Evolutionary conservation across 208 protist species (phyloP).

Genomic region (Balamuthia mandrillaris): DNA sequence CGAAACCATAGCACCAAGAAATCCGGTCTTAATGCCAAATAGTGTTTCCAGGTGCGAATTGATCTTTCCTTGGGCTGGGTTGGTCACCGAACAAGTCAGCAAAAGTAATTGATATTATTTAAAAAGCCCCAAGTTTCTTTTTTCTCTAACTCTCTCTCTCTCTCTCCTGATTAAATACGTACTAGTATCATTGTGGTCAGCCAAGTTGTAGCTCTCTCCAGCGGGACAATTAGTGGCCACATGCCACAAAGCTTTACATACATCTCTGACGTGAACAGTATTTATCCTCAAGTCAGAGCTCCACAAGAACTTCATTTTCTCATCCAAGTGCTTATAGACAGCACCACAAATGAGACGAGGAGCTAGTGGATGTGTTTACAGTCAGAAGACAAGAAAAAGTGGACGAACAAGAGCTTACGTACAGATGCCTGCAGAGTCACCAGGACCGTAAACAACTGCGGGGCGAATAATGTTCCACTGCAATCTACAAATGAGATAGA

Average conservation of each 20-base stretch:
- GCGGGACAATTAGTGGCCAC: conserved; percentile 53
- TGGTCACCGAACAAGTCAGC: not conserved
- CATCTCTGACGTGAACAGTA: conserved; percentile 88
- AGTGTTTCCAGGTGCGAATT: conserved; percentile 75
- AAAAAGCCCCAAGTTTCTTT: no score
- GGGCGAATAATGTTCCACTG: conserved; percentile 80
- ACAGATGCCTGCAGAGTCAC: conserved; percentile 78
- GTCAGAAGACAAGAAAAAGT: not conserved
- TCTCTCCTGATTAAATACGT: no score
- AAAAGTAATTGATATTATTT: not conserved
- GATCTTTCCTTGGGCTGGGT: conserved; percentile 72
- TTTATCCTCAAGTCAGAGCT: conserved; percentile 67
- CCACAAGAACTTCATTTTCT: conserved; percentile 87
- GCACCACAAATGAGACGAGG: conserved; percentile 81
- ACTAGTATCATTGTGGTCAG: conserved; percentile 83
- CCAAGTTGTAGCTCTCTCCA: conserved; percentile 80
- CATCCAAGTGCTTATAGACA: conserved; percentile 78
- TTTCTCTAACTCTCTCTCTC: no score
- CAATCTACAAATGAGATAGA: conserved; percentile 48
- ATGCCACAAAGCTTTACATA: conserved; percentile 77
- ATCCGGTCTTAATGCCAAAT: conserved; percentile 83
- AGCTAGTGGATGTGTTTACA: conserved; percentile 40
- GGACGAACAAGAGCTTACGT: not conserved
- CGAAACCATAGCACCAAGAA: conserved; percentile 70
- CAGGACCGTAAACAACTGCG: conserved; percentile 84